Base-by-base conservation (phyloP, 2,329 filamentous ascomycete genomes). In the Diaporthe batatas region DNA sequence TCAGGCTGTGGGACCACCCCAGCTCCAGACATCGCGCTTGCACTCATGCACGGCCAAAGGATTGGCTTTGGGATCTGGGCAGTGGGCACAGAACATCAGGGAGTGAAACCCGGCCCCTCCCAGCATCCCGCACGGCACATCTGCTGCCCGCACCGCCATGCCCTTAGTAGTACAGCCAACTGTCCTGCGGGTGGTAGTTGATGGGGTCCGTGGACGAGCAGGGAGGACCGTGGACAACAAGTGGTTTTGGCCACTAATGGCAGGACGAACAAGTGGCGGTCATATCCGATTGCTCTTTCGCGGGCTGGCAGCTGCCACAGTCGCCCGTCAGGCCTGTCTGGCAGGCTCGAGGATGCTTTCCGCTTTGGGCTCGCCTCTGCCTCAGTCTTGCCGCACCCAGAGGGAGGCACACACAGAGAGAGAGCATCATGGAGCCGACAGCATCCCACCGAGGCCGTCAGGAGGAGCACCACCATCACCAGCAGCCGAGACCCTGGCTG, bases 221-320 rank as follows among this genome's bases (percentile, higher is more conserved):
- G 72, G 72, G 72, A 74, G 36, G 47, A 29, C 72, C 72, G 72
- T 49, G 70, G 64, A 54, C 29, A 42, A 14, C 12, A 16, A 47
- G 47, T 39, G n/a, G 62, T 58, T 72, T 70, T 58, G 57, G 51
- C 65, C 55, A 68, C 72, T 69, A 69, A 72, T 69, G 57, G 72
- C 70, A 64, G 70, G 49, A 68, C 39, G 65, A 58, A 53, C 55
- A 34, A 64, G 59, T 29, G 62, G 51, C 72, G 72, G 72, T 74
- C 72, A 74, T 74, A 47, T 74, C 72, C 72, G 72, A 29, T 29
- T 29, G 29, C 29, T 29, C 36, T 36, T 34, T 51, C 21, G 49
- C 23, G 23, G 47, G 6, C 54, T 34, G 54, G 54, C 54, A 34
- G 54, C 34, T 36, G 2, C 34, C 6, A 36, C 34, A 36, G 10